Evolutionary conservation across 2,329 filamentous ascomycete species (phyloP).

Genomic region (Penicillium sp.): DNA sequence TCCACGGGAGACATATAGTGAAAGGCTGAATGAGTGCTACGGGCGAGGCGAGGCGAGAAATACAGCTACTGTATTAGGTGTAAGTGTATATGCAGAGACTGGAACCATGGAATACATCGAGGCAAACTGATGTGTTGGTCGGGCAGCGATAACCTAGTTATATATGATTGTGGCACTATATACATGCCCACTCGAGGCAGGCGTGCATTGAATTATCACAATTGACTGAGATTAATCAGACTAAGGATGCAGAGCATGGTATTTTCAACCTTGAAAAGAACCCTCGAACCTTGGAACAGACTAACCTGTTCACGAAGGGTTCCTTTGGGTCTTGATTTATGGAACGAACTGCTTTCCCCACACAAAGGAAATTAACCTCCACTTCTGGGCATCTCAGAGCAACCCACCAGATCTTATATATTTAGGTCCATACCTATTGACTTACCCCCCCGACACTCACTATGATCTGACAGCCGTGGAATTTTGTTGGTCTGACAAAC

Average conservation of each 20-base stretch:
- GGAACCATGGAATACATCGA: neutral
- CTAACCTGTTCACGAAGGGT: neutral
- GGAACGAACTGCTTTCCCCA: conserved; percentile 14
- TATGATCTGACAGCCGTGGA: neutral
- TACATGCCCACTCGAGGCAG: neutral
- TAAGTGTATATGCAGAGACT: neutral
- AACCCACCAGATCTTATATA: neutral
- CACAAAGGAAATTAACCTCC: neutral
- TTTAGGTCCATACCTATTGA: neutral
- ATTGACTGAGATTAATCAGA: neutral
- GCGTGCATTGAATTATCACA: neutral
- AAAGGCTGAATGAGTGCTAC: too few relatives aligned
- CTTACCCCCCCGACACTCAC: neutral
- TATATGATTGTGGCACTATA: neutral
- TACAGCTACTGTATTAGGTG: neutral
- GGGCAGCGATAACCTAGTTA: conserved; percentile 11
- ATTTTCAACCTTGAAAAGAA: too few relatives aligned
- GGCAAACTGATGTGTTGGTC: conserved; percentile 20
- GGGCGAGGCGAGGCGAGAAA: neutral
- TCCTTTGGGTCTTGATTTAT: conserved; percentile 13
- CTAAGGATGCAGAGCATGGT: too few relatives aligned
- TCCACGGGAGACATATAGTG: neutral
- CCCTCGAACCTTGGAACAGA: neutral
- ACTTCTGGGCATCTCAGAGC: neutral
- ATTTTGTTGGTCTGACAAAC: neutral